A percentile compares a stretch with the other conserved stretches of the same genome.
phyloP scores from a whole-genome alignment of 768 basidiomycete species.

The Boletus coccyginus region DNA sequence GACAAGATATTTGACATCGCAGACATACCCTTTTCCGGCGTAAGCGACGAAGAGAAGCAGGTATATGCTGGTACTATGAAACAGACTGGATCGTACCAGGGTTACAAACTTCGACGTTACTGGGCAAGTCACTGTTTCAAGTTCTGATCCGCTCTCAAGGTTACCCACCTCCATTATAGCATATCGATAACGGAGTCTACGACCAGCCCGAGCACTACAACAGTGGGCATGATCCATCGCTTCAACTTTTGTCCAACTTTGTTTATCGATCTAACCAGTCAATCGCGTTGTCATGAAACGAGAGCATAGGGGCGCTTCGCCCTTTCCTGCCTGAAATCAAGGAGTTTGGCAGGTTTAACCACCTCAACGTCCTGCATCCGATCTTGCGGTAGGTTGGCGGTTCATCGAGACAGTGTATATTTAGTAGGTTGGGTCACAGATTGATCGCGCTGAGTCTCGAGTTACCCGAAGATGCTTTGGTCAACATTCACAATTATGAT shows the following conservation, averaged over 20 bases:
- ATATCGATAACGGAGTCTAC: constrained; percentile 57
- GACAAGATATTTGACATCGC: constrained; percentile 49
- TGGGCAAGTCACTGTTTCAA: constrained; percentile 35
- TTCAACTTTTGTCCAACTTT: background rate
- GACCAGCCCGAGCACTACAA: constrained; percentile 68
- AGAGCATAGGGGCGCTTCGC: constrained; percentile 41
- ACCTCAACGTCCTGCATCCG: constrained; percentile 49
- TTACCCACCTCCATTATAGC: constrained; percentile 34
- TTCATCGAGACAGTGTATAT: background rate
- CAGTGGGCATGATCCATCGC: constrained; percentile 35
- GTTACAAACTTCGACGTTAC: constrained; percentile 51
- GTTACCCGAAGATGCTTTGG: constrained; percentile 50
- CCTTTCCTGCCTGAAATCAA: constrained; percentile 54
- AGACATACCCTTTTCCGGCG: constrained; percentile 42
- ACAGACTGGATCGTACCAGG: constrained; percentile 46
- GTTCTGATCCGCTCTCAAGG: background rate
- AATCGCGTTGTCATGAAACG: constrained; percentile 47
- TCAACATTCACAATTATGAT: constrained; percentile 46
- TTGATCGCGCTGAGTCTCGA: constrained; percentile 51
- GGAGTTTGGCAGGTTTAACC: constrained; percentile 48
- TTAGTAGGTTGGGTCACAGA: constrained; percentile 23
- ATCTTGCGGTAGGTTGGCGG: constrained; percentile 37
- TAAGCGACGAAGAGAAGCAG: constrained; percentile 42
- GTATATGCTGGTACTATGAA: constrained; percentile 40
- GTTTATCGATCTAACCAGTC: constrained; percentile 33